Evolutionary conservation across 163 green algal species (phyloP), one percentile per base, ranked within the genome.

Genomic region (Scenedesmus sp.): DNA sequence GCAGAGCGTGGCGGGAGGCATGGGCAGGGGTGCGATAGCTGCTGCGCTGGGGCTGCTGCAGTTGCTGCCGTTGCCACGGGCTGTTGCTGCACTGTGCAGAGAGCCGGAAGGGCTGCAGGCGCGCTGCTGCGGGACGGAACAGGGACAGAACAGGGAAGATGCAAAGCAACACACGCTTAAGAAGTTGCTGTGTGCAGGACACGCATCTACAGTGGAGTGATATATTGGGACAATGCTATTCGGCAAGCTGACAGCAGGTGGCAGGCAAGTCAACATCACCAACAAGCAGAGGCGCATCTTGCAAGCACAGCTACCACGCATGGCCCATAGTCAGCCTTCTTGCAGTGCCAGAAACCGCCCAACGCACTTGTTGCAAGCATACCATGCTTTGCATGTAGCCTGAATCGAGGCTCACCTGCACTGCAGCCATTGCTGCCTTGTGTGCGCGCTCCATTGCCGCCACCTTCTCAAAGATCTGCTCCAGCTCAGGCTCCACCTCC

Each of bases 391-490:
- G 59, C 59, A 64, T 46, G 34, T 46, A 46, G 34, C 59, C 10
- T 10, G 59, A 6, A 15, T 2, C 2, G 13, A 2, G 46, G 23
- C 70, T 79, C 70, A 79, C 70, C 70, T 79, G 70, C 12, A 79
- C 70, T 79, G 70, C 70, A 13, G 46, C 70, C 70, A 79, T 79
- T 79, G 70, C 70, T 79, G 70, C 70, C 70, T 79, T 79, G 70
- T 79, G 70, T 15, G 70, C 52, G 16, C 73, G 70, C 56, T 91
- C 87, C 73, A 91, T 91, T 10, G 87, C 87, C 10, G 87, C 87
- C 77, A 91, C 87, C 73, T 91, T 91, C 10, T 91, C 87, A 85
- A 91, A 91, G 1, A 91, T 46, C 54, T 77, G 18, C 55, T 76
- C 54, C 26, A 64, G 64, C 55, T 91, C 87, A 1, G 70, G 70